Evolutionary conservation across 73 alveolate genomes (phyloP).

Genomic region (Effrenium voratum): DNA sequence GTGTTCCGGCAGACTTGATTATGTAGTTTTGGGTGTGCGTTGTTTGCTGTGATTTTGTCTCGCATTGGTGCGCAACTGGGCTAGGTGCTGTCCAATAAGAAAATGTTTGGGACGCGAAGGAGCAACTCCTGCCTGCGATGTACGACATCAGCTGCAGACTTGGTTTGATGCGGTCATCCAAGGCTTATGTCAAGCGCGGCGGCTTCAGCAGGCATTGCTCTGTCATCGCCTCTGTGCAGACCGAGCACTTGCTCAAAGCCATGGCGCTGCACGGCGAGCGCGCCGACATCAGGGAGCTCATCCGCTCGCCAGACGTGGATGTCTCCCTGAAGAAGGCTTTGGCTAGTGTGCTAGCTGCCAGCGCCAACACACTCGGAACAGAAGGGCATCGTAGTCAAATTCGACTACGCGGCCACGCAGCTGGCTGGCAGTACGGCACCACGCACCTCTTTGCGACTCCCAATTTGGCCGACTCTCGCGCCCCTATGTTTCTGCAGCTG

Average conservation of each 20-base stretch:
- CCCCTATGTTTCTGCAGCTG: not conserved
- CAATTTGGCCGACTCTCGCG: not conserved
- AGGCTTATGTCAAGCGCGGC: conserved; percentile 7
- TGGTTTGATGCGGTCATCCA: not conserved
- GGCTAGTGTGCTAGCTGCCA: not conserved
- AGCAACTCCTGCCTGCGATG: conserved; percentile 7
- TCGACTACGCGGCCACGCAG: not conserved
- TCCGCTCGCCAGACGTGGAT: not conserved
- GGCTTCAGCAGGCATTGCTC: not conserved
- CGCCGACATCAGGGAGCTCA: not conserved
- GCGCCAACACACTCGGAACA: not conserved
- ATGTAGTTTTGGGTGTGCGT: too few relatives aligned
- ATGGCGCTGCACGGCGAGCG: conserved; percentile 25
- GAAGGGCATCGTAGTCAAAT: not conserved
- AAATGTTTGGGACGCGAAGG: too few relatives aligned
- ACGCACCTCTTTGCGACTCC: not conserved
- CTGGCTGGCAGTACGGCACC: conserved; percentile 6
- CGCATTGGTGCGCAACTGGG: too few relatives aligned
- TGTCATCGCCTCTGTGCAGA: not conserved
- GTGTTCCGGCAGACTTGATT: too few relatives aligned
- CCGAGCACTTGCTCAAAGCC: too few relatives aligned
- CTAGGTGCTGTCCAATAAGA: too few relatives aligned
- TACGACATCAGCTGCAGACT: not conserved
- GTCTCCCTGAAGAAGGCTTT: not conserved
- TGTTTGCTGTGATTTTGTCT: too few relatives aligned